Conservation (phyloP, 2,329 filamentous ascomycete genomes). For the Sordariomycetes sp. region DNA sequence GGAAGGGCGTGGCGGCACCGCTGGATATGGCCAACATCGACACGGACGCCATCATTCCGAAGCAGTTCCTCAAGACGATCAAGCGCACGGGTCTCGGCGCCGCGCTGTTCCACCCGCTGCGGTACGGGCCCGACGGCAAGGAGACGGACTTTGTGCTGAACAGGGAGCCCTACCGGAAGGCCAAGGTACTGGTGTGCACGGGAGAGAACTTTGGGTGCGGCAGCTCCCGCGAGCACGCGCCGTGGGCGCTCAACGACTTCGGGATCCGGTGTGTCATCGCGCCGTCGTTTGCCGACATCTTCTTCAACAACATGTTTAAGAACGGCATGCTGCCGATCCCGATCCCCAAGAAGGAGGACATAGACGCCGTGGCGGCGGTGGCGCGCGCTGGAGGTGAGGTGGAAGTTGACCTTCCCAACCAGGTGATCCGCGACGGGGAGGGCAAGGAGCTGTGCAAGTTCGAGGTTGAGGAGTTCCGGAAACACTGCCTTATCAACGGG, state of each 20-base stretch:
- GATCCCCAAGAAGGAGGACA: constrained; percentile 51
- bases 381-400: constrained; percentile 70
- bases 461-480: constrained; percentile 84
- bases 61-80: constrained; percentile 98
- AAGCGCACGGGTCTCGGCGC: constrained; percentile 88
- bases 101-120: constrained; percentile 76
- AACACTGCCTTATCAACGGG: constrained; percentile 86
- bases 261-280: constrained; percentile 92
- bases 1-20: constrained; percentile 79
- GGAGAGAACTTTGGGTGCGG: constrained; percentile 95
- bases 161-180: constrained; percentile 66
- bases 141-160: constrained; percentile 84
- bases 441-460: constrained; percentile 68
- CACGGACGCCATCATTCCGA: constrained; percentile 98
- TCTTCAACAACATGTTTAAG: constrained; percentile 99
- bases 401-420: constrained; percentile 78
- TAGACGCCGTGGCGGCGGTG: constrained; percentile 62
- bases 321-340: constrained; percentile 92
- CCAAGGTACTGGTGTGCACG: constrained; percentile 86
- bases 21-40: constrained; percentile 85
- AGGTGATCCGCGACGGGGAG: constrained; percentile 62
- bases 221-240: constrained; percentile 84
- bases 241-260: constrained; percentile 93
- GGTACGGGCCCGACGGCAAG: constrained; percentile 59
- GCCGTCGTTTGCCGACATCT: constrained; percentile 64